Evolutionary conservation across 495 filamentous ascomycete genomes (phyloP), one percentile per base, ranked within the genome.

Genomic region (Apiosordaria backusii): DNA sequence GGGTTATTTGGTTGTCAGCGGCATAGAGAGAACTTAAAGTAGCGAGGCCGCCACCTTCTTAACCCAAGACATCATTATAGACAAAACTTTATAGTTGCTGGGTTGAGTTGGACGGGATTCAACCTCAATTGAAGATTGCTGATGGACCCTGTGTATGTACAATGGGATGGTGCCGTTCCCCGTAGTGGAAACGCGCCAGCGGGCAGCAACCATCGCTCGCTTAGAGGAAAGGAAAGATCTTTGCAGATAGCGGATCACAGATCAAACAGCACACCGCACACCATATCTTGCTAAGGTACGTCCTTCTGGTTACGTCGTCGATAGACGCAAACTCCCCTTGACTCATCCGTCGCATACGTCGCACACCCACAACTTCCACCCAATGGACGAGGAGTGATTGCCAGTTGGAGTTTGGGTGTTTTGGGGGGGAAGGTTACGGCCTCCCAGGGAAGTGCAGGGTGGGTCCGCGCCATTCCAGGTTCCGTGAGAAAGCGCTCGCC

Each of bases 401-500:
- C 25, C 26, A 13, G 59, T 61, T 45, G 59, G 59, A 19, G 26
- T 61, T 21, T 19, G 59, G 7, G 1, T 45, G 24, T 29, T 61
- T 29, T 29, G 18, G 24, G 10, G 50, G 50, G 22, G 54, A 52
- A 29, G 6, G 61, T 60, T 63, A 45, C 35, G 35, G 35, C 35
- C 40, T 62, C 45, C 24, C 3, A 21, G 50, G 4, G 4, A 35
- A 16, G 52, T 24, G 35, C 45, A 19, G 58, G 16, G 67, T 65
- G 67, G 67, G 55, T 50, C 55, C 22, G n/a, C 21, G 18, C 18
- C 35, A 45, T 45, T 45, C n/a, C n/a, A n/a, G n/a, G n/a, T n/a
- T n/a, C 10, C 62, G 22, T 60, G 59, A 57, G 58, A 45, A 45
- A 68, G 68, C 16, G 68, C 72, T 76, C 75, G 75, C 75, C 75